phyloP scores from a whole-genome alignment of 805 yeast species.

The Danielozyma ontarioensis region DNA sequence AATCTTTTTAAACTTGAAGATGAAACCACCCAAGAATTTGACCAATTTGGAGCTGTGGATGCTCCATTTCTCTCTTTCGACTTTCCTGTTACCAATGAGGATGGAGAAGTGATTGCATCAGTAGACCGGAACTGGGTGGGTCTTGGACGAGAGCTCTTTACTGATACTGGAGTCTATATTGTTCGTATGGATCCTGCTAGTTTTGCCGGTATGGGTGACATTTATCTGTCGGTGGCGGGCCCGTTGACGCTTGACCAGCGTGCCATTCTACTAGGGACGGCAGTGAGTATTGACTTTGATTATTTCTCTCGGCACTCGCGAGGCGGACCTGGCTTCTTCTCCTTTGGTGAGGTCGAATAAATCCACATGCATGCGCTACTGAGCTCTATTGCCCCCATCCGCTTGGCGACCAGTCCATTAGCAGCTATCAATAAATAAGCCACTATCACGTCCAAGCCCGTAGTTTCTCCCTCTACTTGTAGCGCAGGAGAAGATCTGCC shows the following conservation, averaged over 20 bases:
- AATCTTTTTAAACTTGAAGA: conserved; percentile 60
- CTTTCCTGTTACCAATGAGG: conserved; percentile 66
- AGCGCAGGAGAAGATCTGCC: no score
- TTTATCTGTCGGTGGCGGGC: conserved; percentile 47
- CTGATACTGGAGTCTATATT: conserved; percentile 92
- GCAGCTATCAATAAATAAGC: no score
- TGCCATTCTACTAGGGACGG: conserved; percentile 80
- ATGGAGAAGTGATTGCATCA: conserved; percentile 58
- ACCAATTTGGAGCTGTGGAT: conserved; percentile 85
- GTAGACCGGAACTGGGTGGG: conserved; percentile 97
- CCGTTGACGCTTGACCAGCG: conserved; percentile 73
- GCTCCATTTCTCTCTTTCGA: conserved; percentile 83
- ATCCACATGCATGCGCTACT: neutral
- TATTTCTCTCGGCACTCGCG: conserved; percentile 90
- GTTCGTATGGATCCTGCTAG: conserved; percentile 75
- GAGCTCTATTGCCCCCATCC: no score
- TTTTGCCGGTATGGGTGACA: conserved; percentile 51
- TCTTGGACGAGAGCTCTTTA: conserved; percentile 83
- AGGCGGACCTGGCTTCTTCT: conserved; percentile 38
- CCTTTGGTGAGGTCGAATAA: conserved; percentile 24
- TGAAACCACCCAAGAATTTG: conserved; percentile 40
- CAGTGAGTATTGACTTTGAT: conserved; percentile 91
- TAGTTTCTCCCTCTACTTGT: no score
- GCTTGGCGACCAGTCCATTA: no score
- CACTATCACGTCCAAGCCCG: no score